phyloP scores from a whole-genome alignment of 345 rosid genomes.

The Eutrema heterophyllum region DNA sequence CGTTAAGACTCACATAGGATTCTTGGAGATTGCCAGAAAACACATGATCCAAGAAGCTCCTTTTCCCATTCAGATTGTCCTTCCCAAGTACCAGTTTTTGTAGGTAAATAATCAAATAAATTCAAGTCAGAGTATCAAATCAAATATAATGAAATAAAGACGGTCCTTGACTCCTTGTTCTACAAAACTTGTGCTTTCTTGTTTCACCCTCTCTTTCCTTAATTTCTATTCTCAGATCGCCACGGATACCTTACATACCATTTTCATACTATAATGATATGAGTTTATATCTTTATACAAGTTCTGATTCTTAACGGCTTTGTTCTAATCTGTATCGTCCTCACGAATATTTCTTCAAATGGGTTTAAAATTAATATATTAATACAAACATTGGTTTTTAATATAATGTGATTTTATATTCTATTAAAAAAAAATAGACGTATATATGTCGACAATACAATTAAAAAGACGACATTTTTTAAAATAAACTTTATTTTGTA shows the following conservation, averaged over 20 bases:
- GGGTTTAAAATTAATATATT: neutral
- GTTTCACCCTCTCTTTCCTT: conserved; percentile 12
- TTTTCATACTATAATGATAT: neutral
- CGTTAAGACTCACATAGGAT: neutral
- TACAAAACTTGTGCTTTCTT: conserved; percentile 20
- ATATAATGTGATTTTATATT: no score
- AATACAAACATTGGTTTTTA: no score
- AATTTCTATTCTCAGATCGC: neutral
- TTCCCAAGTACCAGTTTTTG: conserved; percentile 7
- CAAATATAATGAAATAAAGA: no score
- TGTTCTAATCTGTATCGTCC: neutral
- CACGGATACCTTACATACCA: conserved; percentile 5
- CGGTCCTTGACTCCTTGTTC: neutral
- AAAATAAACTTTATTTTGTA: no score
- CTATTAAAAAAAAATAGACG: no score
- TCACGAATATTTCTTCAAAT: neutral
- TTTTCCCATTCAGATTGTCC: conserved; percentile 26
- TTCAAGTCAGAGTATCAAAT: conserved; percentile 13
- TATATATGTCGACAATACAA: neutral
- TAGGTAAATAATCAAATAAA: conserved; percentile 1
- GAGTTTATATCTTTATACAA: neutral
- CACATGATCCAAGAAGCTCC: conserved; percentile 37
- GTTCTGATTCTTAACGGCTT: neutral
- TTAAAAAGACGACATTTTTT: no score
- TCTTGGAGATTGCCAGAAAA: conserved; percentile 20